Conservation (phyloP, 768 basidiomycete species). For the Termitomyces sp. region DNA sequence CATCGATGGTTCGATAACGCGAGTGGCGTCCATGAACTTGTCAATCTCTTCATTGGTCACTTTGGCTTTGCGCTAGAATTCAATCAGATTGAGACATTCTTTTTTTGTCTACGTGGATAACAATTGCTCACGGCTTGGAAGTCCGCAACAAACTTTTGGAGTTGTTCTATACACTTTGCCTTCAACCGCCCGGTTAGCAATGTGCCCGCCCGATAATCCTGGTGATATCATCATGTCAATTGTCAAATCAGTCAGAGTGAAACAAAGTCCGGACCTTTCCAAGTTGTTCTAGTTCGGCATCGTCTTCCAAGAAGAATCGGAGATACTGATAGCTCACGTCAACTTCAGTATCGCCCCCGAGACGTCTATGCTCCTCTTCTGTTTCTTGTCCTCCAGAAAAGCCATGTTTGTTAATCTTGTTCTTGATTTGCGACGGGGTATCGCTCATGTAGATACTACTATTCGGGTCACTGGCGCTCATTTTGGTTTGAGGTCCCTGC, state of each 20-base stretch:
- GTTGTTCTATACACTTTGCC: constrained; percentile 71
- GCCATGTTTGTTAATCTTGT: constrained; percentile 93
- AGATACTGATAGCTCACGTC: constrained; percentile 96
- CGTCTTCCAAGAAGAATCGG: constrained; percentile 92
- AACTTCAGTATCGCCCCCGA: constrained; percentile 91
- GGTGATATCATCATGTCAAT: not conserved
- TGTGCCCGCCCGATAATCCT: constrained; percentile 91
- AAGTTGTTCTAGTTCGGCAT: constrained; percentile 74
- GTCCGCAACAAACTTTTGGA: constrained; percentile 77
- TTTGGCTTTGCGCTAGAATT: constrained; percentile 62
- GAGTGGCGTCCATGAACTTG: constrained; percentile 73
- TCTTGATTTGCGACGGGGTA: constrained; percentile 89
- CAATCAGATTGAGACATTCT: constrained; percentile 5
- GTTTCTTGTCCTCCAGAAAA: constrained; percentile 95
- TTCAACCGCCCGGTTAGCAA: constrained; percentile 91
- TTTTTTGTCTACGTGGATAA: too few relatives aligned
- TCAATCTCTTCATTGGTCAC: constrained; percentile 74
- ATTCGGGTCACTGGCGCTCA: constrained; percentile 94
- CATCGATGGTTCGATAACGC: constrained; percentile 64
- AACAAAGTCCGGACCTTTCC: constrained; percentile 52
- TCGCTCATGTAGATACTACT: constrained; percentile 97
- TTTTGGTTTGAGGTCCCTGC: constrained; percentile 97
- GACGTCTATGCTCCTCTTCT: constrained; percentile 86
- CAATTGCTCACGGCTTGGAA: constrained; percentile 73
- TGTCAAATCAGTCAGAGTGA: not conserved